Evolutionary conservation across 768 basidiomycete genomes (phyloP).

Genomic region (Pisolithus marmoratus): DNA sequence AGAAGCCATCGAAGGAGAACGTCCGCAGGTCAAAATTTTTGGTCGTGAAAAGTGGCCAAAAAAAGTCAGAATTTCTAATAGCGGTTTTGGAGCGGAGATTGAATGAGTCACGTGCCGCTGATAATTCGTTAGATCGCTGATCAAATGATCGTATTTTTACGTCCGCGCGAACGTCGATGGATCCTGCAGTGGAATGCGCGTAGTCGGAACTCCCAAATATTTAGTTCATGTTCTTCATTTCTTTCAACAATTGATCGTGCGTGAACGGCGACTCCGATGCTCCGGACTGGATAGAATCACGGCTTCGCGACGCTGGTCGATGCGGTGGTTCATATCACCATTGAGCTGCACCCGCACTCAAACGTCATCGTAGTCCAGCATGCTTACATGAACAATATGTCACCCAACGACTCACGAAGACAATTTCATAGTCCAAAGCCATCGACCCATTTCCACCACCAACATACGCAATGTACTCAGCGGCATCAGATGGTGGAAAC

Average conservation of each 20-base stretch:
- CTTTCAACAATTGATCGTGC: constrained; percentile 88
- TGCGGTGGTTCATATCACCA: constrained; percentile 95
- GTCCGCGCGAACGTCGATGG: constrained; percentile 82
- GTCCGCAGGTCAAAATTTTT: constrained; percentile 53
- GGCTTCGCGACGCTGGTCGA: constrained; percentile 84
- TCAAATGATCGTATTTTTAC: constrained; percentile 97
- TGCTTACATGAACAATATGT: not conserved
- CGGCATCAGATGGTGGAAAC: constrained; percentile 43
- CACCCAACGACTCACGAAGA: constrained; percentile 52
- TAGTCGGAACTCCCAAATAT: constrained; percentile 80
- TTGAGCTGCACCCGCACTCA: constrained; percentile 47
- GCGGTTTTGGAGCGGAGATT: constrained; percentile 12
- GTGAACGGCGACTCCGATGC: too few relatives aligned
- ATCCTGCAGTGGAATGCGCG: constrained; percentile 78
- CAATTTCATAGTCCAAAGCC: constrained; percentile 92
- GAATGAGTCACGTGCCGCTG: too few relatives aligned
- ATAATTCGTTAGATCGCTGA: constrained; percentile 68
- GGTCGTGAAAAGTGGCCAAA: constrained; percentile 16
- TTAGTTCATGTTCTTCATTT: too few relatives aligned
- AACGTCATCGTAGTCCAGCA: not conserved
- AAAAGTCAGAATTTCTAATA: constrained; percentile 2
- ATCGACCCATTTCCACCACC: constrained; percentile 92
- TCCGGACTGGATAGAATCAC: constrained; percentile 66
- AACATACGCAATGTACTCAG: constrained; percentile 61
- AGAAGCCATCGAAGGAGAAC: constrained; percentile 82